A percentile compares a stretch with the other conserved stretches of the same genome.
Evolutionary conservation across 208 protist genomes (phyloP).

Genomic region (Endotrypanum monterogeii): DNA sequence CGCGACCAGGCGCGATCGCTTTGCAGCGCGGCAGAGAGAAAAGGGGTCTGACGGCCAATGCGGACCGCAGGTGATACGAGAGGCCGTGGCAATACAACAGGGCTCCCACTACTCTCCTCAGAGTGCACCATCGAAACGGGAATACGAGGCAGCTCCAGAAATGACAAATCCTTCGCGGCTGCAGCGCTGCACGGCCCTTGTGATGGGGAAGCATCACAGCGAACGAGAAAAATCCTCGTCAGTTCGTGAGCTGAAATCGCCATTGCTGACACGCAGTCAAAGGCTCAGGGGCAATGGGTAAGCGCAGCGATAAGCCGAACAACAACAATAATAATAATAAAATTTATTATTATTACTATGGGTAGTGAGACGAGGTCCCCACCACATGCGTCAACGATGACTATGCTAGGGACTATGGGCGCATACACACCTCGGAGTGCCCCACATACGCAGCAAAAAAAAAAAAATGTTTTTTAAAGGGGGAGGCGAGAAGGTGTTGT

Average conservation of each 20-base stretch:
- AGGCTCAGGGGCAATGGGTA: neutral
- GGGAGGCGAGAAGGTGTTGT: neutral
- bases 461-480: neutral
- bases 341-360: no score
- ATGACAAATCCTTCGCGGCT: neutral
- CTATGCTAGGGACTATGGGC: no score
- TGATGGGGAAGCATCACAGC: neutral
- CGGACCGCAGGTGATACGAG: conserved; percentile 24
- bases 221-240: conserved; percentile 14
- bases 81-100: conserved; percentile 4
- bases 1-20: conserved; percentile 33
- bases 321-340: neutral
- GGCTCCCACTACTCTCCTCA: neutral
- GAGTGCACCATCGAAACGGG: neutral
- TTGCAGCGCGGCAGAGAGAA: conserved; percentile 7
- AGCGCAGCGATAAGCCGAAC: neutral
- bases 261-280: neutral
- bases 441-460: no score
- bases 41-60: conserved; percentile 22
- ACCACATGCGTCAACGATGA: neutral
- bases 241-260: neutral
- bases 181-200: neutral
- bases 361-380: neutral
- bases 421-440: no score
- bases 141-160: conserved; percentile 11